Evolutionary conservation across 208 protist species (phyloP).

Genomic region (Trypanosoma theileri): DNA sequence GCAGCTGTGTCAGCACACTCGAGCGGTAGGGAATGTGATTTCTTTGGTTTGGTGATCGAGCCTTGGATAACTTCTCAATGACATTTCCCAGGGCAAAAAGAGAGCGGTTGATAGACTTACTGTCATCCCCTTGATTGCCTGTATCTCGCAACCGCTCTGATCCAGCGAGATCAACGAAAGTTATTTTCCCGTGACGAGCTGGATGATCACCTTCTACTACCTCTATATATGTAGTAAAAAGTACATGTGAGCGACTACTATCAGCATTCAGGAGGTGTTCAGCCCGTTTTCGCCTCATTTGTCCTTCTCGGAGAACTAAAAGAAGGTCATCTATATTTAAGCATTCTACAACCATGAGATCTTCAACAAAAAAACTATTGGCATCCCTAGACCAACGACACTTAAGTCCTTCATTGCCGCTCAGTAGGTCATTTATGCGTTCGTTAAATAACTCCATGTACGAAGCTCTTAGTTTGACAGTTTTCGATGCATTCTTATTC

Average conservation of each 20-base stretch:
- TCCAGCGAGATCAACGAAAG: conserved; percentile 94
- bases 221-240: conserved; percentile 88
- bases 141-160: conserved; percentile 91
- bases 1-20: conserved; percentile 82
- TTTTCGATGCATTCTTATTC: neutral
- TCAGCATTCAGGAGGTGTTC: conserved; percentile 83
- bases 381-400: conserved; percentile 75
- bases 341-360: conserved; percentile 83
- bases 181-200: conserved; percentile 71
- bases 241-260: conserved; percentile 88
- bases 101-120: conserved; percentile 88
- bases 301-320: conserved; percentile 80
- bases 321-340: conserved; percentile 66
- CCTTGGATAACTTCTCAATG: conserved; percentile 69
- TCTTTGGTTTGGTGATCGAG: conserved; percentile 2
- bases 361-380: conserved; percentile 84
- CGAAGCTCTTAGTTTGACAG: conserved; percentile 45
- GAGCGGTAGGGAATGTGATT: conserved; percentile 86
- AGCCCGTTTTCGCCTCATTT: conserved; percentile 69
- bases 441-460: conserved; percentile 92
- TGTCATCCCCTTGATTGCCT: conserved; percentile 71
- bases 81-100: conserved; percentile 91
- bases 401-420: conserved; percentile 45
- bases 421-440: conserved; percentile 80
- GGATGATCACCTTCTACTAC: conserved; percentile 23